Base-by-base conservation (phyloP, 768 basidiomycete species). In the Plicaturopsis crispa region DNA sequence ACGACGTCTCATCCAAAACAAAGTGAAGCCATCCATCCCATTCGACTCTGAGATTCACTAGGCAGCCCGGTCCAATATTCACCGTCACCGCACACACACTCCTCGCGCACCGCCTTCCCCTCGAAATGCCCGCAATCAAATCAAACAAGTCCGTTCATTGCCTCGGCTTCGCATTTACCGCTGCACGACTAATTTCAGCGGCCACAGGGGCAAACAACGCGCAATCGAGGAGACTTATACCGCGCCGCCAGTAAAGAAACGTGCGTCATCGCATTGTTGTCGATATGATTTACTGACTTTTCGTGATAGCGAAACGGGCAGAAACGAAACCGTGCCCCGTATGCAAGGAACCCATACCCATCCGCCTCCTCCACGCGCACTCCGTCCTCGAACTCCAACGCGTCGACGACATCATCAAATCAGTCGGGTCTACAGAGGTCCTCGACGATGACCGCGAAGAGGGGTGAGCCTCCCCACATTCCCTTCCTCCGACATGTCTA, bases 301-400 rank as follows among this genome's bases (percentile, higher is more conserved):
- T 12, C 36, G 12, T 35, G 37, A 36, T 41, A 85, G 83, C 69
- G 3, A 84, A 77, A 54, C 75, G 80, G 31, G 84, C 80, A 13
- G 84, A 87, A 52, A 89, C 83, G 2, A 67, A 77, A 41, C 64
- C 65, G 42, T 90, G 86, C 51, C 87, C 86, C 2, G 73, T 82
- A 26, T 90, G 86, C 58, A 61, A 69, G 11, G 85, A 89, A 53
- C 54, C 54, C 26, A 81, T 90, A 30, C 85, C 86, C 11, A 51
- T 86, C 17, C 78, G 85, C 10, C 67, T 88, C n/a, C 65, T 89
- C 12, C 66, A 65, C 3, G 66, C 62, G 40, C 87, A 89, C 48
- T 67, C 71, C 3, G 67, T 66, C 30, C 66, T 88, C 19, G 86
- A 90, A 55, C 61, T 69, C 24, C 70, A 83, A 47, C 73, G 85